Evolutionary conservation across 257 asterid genomes (phyloP).

Genomic region (Buddleja alternifolia): DNA sequence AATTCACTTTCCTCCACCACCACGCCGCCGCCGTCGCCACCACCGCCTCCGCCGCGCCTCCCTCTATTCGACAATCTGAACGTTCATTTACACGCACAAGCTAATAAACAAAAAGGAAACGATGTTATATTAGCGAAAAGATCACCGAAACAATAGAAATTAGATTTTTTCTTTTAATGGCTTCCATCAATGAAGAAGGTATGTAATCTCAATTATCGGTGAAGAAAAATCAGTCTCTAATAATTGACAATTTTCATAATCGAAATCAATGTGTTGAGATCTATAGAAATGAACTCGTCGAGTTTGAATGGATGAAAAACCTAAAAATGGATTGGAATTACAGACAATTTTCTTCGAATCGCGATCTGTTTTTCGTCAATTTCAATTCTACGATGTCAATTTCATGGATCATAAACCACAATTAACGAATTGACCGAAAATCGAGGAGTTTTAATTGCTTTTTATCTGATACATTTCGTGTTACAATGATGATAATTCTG

Average conservation of each 20-base stretch:
- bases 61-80: not conserved
- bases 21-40: constrained; percentile 28
- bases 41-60: constrained; percentile 24
- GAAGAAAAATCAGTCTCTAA: not conserved
- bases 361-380: not conserved
- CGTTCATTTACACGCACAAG: not conserved
- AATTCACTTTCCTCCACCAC: constrained; percentile 11
- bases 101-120: not conserved
- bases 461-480: not conserved
- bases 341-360: not conserved
- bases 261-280: not conserved
- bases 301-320: not conserved
- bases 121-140: not conserved
- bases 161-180: constrained; percentile 16
- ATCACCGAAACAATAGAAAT: not conserved
- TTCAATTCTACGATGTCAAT: not conserved
- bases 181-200: constrained; percentile 26
- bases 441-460: too few relatives aligned
- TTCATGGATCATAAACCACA: too few relatives aligned
- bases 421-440: too few relatives aligned
- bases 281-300: not conserved
- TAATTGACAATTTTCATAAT: not conserved
- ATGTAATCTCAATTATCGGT: not conserved
- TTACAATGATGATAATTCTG: not conserved
- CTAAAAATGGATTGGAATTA: not conserved